Evolutionary conservation across 192 early-diverging fungal genomes (phyloP).

Genomic region (Coemansia sp.): DNA sequence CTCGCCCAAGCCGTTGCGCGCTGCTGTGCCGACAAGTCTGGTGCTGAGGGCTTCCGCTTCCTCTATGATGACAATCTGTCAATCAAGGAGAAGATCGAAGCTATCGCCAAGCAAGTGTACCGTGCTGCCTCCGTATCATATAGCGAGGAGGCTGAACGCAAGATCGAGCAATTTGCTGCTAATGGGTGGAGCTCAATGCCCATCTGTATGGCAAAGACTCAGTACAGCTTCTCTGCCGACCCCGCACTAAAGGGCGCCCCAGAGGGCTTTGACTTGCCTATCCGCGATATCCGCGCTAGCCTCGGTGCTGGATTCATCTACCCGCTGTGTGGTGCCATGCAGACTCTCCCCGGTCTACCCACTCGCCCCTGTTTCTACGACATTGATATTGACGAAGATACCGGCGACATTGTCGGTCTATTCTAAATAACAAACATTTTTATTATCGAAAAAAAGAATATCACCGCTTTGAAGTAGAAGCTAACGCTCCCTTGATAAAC

Average conservation of each 20-base stretch:
- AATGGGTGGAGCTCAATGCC: conserved; percentile 88
- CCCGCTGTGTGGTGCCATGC: conserved; percentile 93
- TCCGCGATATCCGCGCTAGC: conserved; percentile 92
- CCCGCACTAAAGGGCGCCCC: conserved; percentile 91
- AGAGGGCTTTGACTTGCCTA: conserved; percentile 85
- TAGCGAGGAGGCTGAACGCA: conserved; percentile 77
- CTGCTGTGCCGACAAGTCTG: conserved; percentile 57
- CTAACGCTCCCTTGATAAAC: conserved; percentile 49
- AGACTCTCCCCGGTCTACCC: conserved; percentile 96
- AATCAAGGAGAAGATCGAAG: conserved; percentile 90
- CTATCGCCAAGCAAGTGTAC: conserved; percentile 91
- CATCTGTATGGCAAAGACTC: conserved; percentile 99
- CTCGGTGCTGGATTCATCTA: conserved; percentile 98
- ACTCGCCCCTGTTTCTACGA: conserved; percentile 96
- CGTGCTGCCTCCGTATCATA: conserved; percentile 89
- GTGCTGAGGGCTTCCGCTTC: conserved; percentile 66
- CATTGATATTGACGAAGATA: conserved; percentile 86
- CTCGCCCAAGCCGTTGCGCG: conserved; percentile 82
- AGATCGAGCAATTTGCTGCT: conserved; percentile 82
- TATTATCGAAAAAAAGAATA: not conserved
- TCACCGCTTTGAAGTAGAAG: conserved; percentile 7
- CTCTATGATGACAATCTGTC: conserved; percentile 78
- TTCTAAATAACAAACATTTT: not conserved
- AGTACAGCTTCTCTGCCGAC: conserved; percentile 89
- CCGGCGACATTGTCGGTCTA: conserved; percentile 80